These are phyloP conservation scores for Claviceps monticola DNA, from an alignment of 2,329 filamentous ascomycete genomes.

Conservation along the genomic window DNA sequence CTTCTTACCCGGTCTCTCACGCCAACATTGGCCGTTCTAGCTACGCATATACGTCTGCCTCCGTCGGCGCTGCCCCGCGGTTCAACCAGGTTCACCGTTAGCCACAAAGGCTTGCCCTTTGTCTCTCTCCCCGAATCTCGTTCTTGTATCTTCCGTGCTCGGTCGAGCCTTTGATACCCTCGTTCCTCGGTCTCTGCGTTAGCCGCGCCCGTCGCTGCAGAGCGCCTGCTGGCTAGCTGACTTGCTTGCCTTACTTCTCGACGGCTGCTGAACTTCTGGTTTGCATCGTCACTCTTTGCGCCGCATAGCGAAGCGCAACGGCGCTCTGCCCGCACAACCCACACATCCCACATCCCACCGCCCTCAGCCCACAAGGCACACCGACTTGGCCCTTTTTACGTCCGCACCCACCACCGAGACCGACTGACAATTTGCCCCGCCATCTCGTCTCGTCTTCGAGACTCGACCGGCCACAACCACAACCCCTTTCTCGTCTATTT, in stretches of 20 bases:
- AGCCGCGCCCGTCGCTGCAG: too few relatives aligned
- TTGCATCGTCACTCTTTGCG: too few relatives aligned
- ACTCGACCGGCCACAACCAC: constrained; percentile 3
- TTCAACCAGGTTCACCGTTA: not conserved
- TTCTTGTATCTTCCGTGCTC: too few relatives aligned
- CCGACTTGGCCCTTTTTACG: not conserved
- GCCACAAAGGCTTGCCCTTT: not conserved
- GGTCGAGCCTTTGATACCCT: too few relatives aligned
- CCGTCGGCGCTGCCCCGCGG: not conserved
- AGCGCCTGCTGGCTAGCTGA: not conserved
- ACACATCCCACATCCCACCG: too few relatives aligned
- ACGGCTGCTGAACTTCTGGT: too few relatives aligned
- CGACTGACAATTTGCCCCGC: constrained; percentile 4
- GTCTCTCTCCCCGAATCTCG: not conserved
- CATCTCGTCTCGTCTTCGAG: constrained; percentile 1
- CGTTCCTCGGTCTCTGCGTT: too few relatives aligned
- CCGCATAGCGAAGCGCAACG: too few relatives aligned
- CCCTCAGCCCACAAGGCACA: not conserved
- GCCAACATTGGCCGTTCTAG: not conserved
- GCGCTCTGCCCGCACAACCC: too few relatives aligned
- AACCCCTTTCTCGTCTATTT: not conserved
- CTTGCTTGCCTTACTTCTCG: not conserved
- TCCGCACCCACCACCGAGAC: not conserved
- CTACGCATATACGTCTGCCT: not conserved
- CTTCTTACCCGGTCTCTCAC: not conserved